These are phyloP conservation scores for Lotmaria passim DNA, from an alignment of 208 protist genomes.

Conservation along the genomic window DNA sequence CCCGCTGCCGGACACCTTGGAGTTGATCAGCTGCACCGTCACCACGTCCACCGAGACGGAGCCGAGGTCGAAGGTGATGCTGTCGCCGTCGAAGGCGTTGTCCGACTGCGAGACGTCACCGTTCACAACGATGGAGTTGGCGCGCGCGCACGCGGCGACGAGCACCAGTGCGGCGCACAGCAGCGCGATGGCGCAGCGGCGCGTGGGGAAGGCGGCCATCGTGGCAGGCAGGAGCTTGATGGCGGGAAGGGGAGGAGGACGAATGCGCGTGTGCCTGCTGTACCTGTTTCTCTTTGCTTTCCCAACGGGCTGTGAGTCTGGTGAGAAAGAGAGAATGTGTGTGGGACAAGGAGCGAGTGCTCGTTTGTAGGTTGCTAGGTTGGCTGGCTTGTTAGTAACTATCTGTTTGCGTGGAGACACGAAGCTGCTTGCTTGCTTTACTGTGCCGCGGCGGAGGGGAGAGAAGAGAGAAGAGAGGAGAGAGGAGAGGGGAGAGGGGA, in stretches of 20 bases:
- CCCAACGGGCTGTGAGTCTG: too few relatives aligned
- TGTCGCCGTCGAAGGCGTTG: slow-evolving; percentile 18
- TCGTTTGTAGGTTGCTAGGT: too few relatives aligned
- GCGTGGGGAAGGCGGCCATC: slow-evolving; percentile 1
- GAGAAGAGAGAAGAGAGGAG: too few relatives aligned
- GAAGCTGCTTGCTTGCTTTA: too few relatives aligned
- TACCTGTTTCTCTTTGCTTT: neutral
- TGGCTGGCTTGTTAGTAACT: too few relatives aligned
- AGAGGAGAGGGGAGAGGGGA: too few relatives aligned
- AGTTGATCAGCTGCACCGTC: slow-evolving; percentile 23
- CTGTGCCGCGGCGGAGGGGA: too few relatives aligned
- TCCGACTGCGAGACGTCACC: slow-evolving; percentile 7
- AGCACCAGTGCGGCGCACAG: slow-evolving; percentile 30
- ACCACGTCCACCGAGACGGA: slow-evolving; percentile 7
- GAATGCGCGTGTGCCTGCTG: too few relatives aligned
- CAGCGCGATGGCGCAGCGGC: slow-evolving; percentile 20
- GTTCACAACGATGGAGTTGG: slow-evolving; percentile 1
- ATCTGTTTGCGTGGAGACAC: too few relatives aligned
- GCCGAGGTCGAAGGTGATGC: slow-evolving; percentile 18
- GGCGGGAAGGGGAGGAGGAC: too few relatives aligned
- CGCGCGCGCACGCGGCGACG: slow-evolving; percentile 20
- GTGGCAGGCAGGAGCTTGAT: neutral
- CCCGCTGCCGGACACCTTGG: slow-evolving; percentile 21
- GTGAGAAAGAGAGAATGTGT: too few relatives aligned
- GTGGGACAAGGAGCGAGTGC: too few relatives aligned